Evolutionary conservation across 2,329 filamentous ascomycete genomes (phyloP).

Genomic region (Biscogniauxia mediterranea): DNA sequence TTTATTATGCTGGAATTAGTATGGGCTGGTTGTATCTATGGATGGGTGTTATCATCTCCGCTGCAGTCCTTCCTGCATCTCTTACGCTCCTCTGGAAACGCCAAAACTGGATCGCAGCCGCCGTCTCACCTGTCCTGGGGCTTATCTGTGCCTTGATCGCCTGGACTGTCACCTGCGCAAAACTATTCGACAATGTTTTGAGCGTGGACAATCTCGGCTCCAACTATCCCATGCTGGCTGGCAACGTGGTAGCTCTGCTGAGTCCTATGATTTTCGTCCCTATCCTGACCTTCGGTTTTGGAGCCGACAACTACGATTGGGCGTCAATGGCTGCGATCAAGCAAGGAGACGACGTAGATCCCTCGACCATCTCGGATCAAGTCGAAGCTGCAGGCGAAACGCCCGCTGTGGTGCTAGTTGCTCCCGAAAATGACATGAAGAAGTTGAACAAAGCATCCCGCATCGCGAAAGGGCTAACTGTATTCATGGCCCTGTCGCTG

Average conservation of each 20-base stretch:
- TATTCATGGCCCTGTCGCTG: constrained; percentile 60
- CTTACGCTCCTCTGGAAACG: constrained; percentile 76
- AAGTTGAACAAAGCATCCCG: constrained; percentile 13
- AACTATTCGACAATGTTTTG: constrained; percentile 61
- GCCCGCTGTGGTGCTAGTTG: constrained; percentile 1
- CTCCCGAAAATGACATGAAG: constrained; percentile 9
- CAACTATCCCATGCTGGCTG: constrained; percentile 83
- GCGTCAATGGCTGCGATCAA: constrained; percentile 27
- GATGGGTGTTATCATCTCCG: constrained; percentile 86
- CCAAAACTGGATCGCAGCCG: constrained; percentile 45
- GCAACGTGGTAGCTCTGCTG: constrained; percentile 50
- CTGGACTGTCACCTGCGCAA: constrained; percentile 74
- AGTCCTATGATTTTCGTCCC: constrained; percentile 21
- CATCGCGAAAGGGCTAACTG: constrained; percentile 37
- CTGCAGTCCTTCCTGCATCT: constrained; percentile 76
- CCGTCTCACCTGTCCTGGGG: constrained; percentile 65
- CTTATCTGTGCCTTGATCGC: constrained; percentile 65
- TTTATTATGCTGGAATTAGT: constrained; percentile 70
- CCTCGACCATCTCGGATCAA: neutral
- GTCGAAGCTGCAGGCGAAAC: constrained; percentile 41
- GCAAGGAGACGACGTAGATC: constrained; percentile 10
- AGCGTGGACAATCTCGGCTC: constrained; percentile 70
- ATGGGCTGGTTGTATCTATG: constrained; percentile 86
- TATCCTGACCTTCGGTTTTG: constrained; percentile 10
- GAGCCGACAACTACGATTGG: constrained; percentile 16